Percentiles rank a stretch among this genome's conserved stretches.
phyloP scores from a whole-genome alignment of 768 basidiomycete species.

The Tulasnella sp. region DNA sequence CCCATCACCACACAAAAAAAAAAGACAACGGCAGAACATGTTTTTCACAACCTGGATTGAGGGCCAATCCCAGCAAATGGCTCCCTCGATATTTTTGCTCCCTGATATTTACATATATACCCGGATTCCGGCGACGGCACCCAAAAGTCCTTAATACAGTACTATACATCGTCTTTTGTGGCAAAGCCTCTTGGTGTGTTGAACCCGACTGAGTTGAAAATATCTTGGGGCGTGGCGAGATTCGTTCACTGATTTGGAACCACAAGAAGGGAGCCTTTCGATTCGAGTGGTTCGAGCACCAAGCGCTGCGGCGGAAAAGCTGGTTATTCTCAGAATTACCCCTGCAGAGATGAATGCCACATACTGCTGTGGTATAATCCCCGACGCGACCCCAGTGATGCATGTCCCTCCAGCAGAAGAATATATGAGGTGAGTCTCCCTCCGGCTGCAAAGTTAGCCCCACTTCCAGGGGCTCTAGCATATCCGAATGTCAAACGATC shows the following conservation, averaged over 20 bases:
- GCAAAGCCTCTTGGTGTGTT: no score
- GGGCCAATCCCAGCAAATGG: no score
- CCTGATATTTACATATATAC: no score
- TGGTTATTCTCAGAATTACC: not conserved
- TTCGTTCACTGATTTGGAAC: not conserved
- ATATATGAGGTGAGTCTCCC: not conserved
- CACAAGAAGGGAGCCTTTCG: not conserved
- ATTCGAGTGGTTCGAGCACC: not conserved
- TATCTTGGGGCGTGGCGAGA: no score
- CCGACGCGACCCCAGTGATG: not conserved
- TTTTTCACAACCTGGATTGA: no score
- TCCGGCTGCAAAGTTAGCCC: not conserved
- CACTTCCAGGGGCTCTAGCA: not conserved
- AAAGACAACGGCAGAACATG: no score
- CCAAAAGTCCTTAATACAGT: no score
- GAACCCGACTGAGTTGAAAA: no score
- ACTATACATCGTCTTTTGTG: no score
- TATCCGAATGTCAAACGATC: not conserved
- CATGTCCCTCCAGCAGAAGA: not conserved
- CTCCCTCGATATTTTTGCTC: no score
- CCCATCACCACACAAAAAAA: no score
- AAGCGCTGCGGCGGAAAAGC: not conserved
- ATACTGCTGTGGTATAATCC: not conserved
- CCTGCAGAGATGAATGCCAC: not conserved
- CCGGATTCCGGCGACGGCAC: no score